Evolutionary conservation across 2,329 filamentous ascomycete genomes (phyloP), one percentile per base, ranked within the genome.

Genomic region (Shiraia bambusicola): DNA sequence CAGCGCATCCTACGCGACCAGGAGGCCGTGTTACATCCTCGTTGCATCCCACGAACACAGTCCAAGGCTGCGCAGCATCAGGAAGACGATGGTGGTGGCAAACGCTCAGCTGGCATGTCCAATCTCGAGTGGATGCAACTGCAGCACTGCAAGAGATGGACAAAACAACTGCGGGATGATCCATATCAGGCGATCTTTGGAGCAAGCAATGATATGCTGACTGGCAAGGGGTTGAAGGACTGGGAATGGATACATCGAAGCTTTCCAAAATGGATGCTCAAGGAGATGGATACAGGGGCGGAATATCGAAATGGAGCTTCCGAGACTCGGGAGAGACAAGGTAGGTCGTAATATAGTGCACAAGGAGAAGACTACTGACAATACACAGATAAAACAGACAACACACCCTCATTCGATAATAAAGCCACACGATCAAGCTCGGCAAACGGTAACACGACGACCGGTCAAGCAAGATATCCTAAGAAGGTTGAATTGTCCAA

Each of bases 131-230:
- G 63, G 62, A 40, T 58, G 28, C 61, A 61, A 31, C 29, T 61
- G 13, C 56, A 59, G 28, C 55, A 62, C 25, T 59, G 61, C 24
- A 46, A 49, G 14, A 50, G 40, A n/a, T 66, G 60, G 63, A 60
- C 52, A 43, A 54, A 47, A 46, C 45, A 50, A 17, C 35, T 74
- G 25, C 59, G 69, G 28, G 55, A 66, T 13, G 67, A 74, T 39
- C 72, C 72, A 9, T 74, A 75, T 38, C 60, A 66, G 37, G 63
- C 68, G 7, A 51, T 74, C 24, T 74, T 74, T 40, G 72, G 72
- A 2, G 68, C 67, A 2, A 67, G 65, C 31, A 59, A 69, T 39
- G 54, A 59, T 13, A 63, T 64, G 59, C 41, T 67, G 22, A 56
- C 26, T 38, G 65, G 63, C 17, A 60, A 59, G 41, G 63, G 63